Evolutionary conservation across 208 protist species (phyloP).

Genomic region (Leishmania tarentolae): DNA sequence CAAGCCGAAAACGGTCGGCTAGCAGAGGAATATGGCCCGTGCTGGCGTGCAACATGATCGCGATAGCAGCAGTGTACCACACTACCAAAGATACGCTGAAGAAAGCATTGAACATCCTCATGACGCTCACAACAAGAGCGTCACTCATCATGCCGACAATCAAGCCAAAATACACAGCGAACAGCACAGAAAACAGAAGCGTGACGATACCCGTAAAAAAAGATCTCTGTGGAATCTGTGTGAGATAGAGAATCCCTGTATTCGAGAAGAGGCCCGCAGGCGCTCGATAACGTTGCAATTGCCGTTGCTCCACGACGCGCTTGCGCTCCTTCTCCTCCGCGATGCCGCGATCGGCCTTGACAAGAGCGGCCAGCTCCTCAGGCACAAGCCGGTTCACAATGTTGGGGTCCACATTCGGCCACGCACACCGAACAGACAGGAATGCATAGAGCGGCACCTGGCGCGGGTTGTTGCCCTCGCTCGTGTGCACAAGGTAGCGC

Average conservation of each 20-base stretch:
- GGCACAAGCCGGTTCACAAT: constrained; percentile 45
- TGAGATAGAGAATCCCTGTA: constrained; percentile 70
- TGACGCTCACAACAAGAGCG: background rate
- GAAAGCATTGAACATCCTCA: background rate
- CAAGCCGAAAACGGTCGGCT: background rate
- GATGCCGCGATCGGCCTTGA: constrained; percentile 61
- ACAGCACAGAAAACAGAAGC: constrained; percentile 20
- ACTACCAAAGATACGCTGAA: background rate
- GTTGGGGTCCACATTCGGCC: constrained; percentile 53
- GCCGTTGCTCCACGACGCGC: constrained; percentile 14
- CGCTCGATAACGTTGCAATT: constrained; percentile 35
- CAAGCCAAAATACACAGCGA: background rate
- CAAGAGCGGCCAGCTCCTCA: constrained; percentile 64
- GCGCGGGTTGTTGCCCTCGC: constrained; percentile 73
- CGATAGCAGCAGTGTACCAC: background rate
- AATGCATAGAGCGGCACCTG: constrained; percentile 68
- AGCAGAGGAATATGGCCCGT: background rate
- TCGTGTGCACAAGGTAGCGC: constrained; percentile 80
- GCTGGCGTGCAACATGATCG: background rate
- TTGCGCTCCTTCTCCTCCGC: constrained; percentile 33
- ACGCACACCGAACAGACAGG: constrained; percentile 51
- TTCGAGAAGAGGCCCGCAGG: constrained; percentile 45
- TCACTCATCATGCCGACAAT: background rate
- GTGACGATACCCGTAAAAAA: constrained; percentile 48
- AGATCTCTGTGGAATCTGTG: constrained; percentile 52